A percentile compares a stretch with the other conserved stretches of the same genome.
Conservation (phyloP, 1,139 yeast genomes). For the Hansenula sp. region DNA sequence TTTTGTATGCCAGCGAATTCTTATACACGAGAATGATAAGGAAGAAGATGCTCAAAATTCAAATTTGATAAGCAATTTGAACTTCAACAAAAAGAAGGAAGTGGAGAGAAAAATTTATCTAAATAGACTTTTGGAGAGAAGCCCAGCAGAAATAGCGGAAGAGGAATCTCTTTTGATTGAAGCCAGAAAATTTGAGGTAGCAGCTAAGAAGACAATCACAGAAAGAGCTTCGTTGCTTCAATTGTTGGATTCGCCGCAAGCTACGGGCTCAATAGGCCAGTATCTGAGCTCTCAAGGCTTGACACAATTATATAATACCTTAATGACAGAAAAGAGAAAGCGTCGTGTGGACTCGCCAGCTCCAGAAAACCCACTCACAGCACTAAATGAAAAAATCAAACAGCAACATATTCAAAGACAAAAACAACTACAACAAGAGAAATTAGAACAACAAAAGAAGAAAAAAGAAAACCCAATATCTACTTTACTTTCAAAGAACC, state of each 20-base stretch:
- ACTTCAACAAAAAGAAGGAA: conserved; percentile 66
- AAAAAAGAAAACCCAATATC: conserved; percentile 30
- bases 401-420: conserved; percentile 24
- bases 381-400: conserved; percentile 19
- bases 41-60: conserved; percentile 38
- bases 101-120: conserved; percentile 75
- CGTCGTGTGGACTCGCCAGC: conserved; percentile 44
- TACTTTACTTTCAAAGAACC: conserved; percentile 43
- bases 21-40: conserved; percentile 36
- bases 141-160: conserved; percentile 97
- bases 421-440: conserved; percentile 29
- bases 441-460: conserved; percentile 28
- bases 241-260: conserved; percentile 83
- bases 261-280: conserved; percentile 71
- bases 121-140: conserved; percentile 68
- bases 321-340: conserved; percentile 74
- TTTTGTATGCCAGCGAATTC: conserved; percentile 43
- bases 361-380: conserved; percentile 41
- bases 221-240: conserved; percentile 81
- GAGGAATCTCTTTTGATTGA: conserved; percentile 93
- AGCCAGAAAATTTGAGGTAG: conserved; percentile 87
- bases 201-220: conserved; percentile 82
- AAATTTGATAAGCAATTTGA: conserved; percentile 40
- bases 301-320: conserved; percentile 75
- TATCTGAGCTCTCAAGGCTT: conserved; percentile 86